These are phyloP conservation scores for Fusarium napiforme DNA, from an alignment of 2,329 filamentous ascomycete genomes.

Conservation along the genomic window DNA sequence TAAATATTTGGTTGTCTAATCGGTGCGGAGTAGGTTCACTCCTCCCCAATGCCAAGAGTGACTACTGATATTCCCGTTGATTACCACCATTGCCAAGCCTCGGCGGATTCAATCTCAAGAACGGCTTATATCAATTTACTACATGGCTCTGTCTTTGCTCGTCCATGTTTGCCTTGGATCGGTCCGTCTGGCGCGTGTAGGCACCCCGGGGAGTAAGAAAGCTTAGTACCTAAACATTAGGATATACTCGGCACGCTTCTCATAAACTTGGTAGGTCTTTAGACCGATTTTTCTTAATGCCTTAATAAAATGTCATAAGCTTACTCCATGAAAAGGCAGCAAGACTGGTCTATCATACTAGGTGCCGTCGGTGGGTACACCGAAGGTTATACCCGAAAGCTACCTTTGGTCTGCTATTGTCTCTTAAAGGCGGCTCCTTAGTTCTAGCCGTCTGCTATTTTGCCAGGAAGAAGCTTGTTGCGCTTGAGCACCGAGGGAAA, in stretches of 20 bases:
- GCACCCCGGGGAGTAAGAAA: too few relatives aligned
- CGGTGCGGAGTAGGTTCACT: background rate
- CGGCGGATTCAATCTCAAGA: too few relatives aligned
- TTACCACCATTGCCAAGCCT: background rate
- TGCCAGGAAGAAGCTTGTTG: background rate
- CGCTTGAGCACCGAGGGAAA: too few relatives aligned
- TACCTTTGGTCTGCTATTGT: background rate
- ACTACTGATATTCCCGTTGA: background rate
- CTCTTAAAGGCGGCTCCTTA: accelerated
- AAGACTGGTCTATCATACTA: background rate
- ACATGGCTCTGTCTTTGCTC: accelerated
- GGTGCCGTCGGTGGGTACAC: too few relatives aligned
- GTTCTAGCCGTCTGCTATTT: background rate
- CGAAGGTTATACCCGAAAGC: background rate
- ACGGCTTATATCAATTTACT: accelerated
- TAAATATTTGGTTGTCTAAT: background rate
- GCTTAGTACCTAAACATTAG: background rate
- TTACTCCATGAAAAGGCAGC: background rate
- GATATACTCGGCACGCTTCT: too few relatives aligned
- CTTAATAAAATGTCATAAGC: too few relatives aligned
- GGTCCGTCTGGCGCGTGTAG: too few relatives aligned
- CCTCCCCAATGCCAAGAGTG: constrained; percentile 1
- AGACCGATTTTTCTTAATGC: background rate
- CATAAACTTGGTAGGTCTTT: background rate
- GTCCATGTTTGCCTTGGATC: too few relatives aligned